Evolutionary conservation across 495 filamentous ascomycete species (phyloP).

Genomic region (Penicillium canariense): DNA sequence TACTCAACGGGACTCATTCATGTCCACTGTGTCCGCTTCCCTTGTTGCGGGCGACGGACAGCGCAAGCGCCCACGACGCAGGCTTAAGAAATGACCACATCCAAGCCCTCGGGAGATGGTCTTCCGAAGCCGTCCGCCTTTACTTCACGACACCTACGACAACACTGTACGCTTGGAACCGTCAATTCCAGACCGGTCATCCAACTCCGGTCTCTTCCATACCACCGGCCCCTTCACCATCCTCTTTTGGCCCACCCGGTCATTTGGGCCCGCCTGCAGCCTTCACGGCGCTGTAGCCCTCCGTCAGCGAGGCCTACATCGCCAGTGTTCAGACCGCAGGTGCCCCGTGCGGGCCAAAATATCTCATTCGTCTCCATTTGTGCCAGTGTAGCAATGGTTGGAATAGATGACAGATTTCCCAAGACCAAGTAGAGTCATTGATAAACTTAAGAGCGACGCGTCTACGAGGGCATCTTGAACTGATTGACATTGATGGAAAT

Average conservation of each 20-base stretch:
- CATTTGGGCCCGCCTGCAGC: neutral
- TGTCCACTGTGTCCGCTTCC: too few species aligned
- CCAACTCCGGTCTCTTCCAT: neutral
- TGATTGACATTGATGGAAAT: too few species aligned
- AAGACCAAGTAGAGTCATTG: too few species aligned
- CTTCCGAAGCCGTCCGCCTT: neutral
- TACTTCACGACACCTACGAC: neutral
- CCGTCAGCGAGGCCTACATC: constrained; percentile 8
- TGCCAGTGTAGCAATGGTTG: constrained; percentile 3
- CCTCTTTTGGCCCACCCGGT: neutral
- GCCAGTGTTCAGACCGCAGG: constrained; percentile 8
- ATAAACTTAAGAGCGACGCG: too few species aligned
- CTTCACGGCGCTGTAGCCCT: constrained; percentile 4
- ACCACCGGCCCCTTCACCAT: neutral
- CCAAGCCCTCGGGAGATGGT: neutral
- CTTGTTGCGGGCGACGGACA: too few species aligned
- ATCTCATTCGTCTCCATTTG: constrained; percentile 6
- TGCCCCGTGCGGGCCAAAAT: constrained; percentile 6
- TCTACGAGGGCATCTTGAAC: too few species aligned
- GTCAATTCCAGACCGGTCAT: neutral
- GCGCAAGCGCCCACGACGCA: neutral
- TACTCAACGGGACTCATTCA: too few species aligned
- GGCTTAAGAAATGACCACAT: neutral
- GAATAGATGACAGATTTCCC: too few species aligned
- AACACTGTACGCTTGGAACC: neutral